These are phyloP conservation scores for Aspergillus latus DNA, from an alignment of 2,329 filamentous ascomycete species.

Conservation along the genomic window DNA sequence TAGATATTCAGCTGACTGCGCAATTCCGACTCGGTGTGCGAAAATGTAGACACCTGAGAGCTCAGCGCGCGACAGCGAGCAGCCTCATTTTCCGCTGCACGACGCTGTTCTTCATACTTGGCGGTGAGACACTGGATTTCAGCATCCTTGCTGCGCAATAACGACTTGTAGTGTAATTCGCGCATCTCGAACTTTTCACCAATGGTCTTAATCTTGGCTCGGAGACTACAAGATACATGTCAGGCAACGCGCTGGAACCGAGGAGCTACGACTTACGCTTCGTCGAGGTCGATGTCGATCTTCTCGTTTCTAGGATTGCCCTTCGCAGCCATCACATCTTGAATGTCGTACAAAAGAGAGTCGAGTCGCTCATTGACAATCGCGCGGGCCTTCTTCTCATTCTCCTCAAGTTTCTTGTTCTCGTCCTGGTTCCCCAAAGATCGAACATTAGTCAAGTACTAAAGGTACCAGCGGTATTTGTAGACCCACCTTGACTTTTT, in stretches of 20 bases:
- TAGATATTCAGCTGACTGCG: constrained; percentile 96
- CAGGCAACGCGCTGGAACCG: constrained; percentile 11
- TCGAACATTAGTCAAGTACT: constrained; percentile 14
- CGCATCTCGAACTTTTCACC: constrained; percentile 96
- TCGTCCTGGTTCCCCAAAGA: constrained; percentile 63
- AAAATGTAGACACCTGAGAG: constrained; percentile 89
- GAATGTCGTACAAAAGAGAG: constrained; percentile 75
- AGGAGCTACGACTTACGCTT: constrained; percentile 63
- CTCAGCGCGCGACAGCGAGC: constrained; percentile 81
- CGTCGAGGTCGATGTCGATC: constrained; percentile 83
- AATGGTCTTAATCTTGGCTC: constrained; percentile 83
- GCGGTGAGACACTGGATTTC: constrained; percentile 92
- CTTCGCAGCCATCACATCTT: constrained; percentile 84
- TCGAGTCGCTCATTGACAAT: constrained; percentile 85
- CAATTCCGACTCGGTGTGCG: constrained; percentile 91
- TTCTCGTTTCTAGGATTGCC: constrained; percentile 77
- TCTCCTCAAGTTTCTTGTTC: constrained; percentile 86
- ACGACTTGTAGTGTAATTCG: constrained; percentile 88
- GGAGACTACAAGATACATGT: constrained; percentile 43
- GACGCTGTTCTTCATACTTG: constrained; percentile 85
- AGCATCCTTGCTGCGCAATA: constrained; percentile 90
- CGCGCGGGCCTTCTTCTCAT: constrained; percentile 75
- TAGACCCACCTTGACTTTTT: constrained; percentile 82
- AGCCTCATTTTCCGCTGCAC: constrained; percentile 78
- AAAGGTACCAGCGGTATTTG: neutral